phyloP scores from a whole-genome alignment of 768 basidiomycete genomes.

The Exidia glandulosa region DNA sequence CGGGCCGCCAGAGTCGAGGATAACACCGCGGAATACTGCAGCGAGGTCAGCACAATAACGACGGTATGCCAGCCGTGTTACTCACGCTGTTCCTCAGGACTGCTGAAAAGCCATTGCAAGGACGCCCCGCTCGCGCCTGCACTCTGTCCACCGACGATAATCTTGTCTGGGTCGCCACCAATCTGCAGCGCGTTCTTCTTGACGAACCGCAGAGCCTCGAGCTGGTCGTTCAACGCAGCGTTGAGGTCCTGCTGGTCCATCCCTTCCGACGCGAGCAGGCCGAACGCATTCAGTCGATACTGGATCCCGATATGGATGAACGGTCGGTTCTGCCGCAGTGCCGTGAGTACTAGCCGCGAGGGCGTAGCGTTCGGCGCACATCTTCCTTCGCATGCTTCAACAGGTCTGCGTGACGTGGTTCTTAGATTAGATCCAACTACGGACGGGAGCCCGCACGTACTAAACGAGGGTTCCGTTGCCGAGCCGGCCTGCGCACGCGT shows the following conservation, averaged over 20 bases:
- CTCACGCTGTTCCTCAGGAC: not conserved
- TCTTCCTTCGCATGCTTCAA: not conserved
- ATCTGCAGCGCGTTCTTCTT: constrained; percentile 19
- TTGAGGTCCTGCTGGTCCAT: constrained; percentile 22
- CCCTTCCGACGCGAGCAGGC: not conserved
- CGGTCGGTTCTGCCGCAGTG: not conserved
- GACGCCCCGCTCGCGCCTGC: constrained; percentile 34
- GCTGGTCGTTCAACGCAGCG: constrained; percentile 36
- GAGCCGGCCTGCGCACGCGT: not conserved
- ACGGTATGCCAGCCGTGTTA: not conserved
- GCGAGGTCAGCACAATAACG: not conserved
- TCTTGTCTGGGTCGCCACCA: constrained; percentile 15
- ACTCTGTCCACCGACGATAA: constrained; percentile 41
- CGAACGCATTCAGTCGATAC: not conserved
- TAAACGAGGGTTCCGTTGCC: not conserved
- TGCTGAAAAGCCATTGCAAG: not conserved
- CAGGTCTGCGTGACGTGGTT: not conserved
- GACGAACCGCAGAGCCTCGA: constrained; percentile 17
- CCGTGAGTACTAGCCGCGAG: not conserved
- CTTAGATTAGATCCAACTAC: not conserved
- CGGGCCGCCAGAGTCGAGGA: not conserved
- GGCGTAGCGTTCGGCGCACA: not conserved
- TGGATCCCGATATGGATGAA: not conserved
- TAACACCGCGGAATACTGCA: not conserved
- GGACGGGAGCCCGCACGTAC: no score